phyloP scores from a whole-genome alignment of 768 basidiomycete species.

The Strobilomyces echinocephalus region DNA sequence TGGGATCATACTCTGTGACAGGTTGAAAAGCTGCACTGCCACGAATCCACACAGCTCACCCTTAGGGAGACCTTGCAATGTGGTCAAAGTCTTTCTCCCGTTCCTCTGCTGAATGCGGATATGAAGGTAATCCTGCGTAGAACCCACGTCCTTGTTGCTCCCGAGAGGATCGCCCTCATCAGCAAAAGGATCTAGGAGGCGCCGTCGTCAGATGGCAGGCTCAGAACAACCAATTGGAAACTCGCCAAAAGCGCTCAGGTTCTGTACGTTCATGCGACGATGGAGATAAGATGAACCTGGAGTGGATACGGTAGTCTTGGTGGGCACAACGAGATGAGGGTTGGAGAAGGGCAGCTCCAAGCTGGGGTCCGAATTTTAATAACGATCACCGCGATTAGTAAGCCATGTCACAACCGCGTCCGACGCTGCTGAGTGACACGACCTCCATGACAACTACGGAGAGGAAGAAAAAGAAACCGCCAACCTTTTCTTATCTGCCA shows the following conservation, averaged over 20 bases:
- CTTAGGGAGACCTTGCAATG: slow-evolving; percentile 91
- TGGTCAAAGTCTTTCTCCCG: slow-evolving; percentile 97
- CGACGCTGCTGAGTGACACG: not conserved
- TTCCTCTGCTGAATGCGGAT: slow-evolving; percentile 99
- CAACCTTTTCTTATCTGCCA: slow-evolving; percentile 67
- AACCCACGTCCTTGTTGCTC: slow-evolving; percentile 70
- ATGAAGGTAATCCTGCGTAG: slow-evolving; percentile 82
- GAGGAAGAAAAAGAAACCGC: slow-evolving; percentile 47
- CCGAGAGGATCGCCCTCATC: slow-evolving; percentile 86
- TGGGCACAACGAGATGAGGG: slow-evolving; percentile 32
- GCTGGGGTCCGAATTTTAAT: slow-evolving; percentile 22
- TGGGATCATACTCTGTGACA: slow-evolving; percentile 84
- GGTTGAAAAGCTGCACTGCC: slow-evolving; percentile 14
- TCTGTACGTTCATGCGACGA: slow-evolving; percentile 94
- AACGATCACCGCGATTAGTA: slow-evolving; percentile 19
- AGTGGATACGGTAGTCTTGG: slow-evolving; percentile 43
- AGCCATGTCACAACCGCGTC: slow-evolving; percentile 8
- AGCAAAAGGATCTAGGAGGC: slow-evolving; percentile 82
- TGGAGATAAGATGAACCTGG: slow-evolving; percentile 38
- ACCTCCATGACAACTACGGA: slow-evolving; percentile 4
- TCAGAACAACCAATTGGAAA: slow-evolving; percentile 4
- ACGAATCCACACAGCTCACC: slow-evolving; percentile 40
- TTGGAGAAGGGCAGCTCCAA: slow-evolving; percentile 15
- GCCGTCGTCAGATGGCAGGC: slow-evolving; percentile 9
- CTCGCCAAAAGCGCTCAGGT: slow-evolving; percentile 75